A percentile compares a stretch with the other conserved stretches of the same genome.
phyloP scores from a whole-genome alignment of 805 yeast genomes.

The Cyberlindnera veronae region DNA sequence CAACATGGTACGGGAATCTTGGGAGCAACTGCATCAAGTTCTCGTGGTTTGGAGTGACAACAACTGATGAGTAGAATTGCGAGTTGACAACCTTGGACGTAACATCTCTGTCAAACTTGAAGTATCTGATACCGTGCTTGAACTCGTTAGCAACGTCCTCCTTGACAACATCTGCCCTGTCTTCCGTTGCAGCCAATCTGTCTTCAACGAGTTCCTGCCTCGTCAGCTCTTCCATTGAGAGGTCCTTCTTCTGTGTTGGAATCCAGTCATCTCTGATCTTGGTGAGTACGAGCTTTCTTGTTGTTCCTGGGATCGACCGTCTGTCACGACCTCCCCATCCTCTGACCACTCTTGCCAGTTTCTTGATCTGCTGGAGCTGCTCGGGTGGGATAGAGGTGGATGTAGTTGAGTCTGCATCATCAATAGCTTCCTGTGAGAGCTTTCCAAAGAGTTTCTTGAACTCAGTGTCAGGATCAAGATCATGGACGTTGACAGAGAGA shows the following conservation, averaged over 20 bases:
- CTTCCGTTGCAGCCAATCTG: slow-evolving; percentile 33
- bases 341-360: slow-evolving; percentile 47
- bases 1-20: slow-evolving; percentile 68
- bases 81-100: slow-evolving; percentile 36
- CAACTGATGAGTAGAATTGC: slow-evolving; percentile 60
- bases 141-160: slow-evolving; percentile 36
- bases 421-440: slow-evolving; percentile 60
- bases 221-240: slow-evolving; percentile 54
- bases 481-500: slow-evolving; percentile 44
- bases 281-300: slow-evolving; percentile 62
- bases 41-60: slow-evolving; percentile 77
- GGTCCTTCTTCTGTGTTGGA: slow-evolving; percentile 61
- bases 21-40: slow-evolving; percentile 53
- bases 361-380: slow-evolving; percentile 58
- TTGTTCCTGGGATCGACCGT: slow-evolving; percentile 68
- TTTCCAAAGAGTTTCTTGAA: slow-evolving; percentile 69
- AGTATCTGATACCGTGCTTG: slow-evolving; percentile 51
- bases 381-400: slow-evolving; percentile 69
- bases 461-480: slow-evolving; percentile 75
- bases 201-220: slow-evolving; percentile 35
- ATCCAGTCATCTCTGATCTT: slow-evolving; percentile 79
- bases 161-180: slow-evolving; percentile 49
- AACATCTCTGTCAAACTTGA: slow-evolving; percentile 42
- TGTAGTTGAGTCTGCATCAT: slow-evolving; percentile 74
- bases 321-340: slow-evolving; percentile 87